These are phyloP conservation scores for Lathyrus sativus DNA, from an alignment of 306 rosid genomes.

Conservation along the genomic window DNA sequence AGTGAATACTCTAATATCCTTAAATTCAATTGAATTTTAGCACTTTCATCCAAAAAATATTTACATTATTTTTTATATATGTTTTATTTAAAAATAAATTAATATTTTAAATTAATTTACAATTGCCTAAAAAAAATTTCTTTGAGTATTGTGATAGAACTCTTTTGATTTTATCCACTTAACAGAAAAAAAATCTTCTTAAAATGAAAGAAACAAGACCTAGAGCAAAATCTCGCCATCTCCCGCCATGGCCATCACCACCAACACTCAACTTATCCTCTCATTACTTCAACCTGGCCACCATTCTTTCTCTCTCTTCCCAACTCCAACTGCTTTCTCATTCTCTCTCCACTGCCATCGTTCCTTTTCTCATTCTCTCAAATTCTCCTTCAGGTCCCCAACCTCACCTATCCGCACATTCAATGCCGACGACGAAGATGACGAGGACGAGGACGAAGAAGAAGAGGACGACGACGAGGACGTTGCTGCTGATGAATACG, in stretches of 20 bases:
- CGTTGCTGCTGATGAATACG: slow-evolving; percentile 78
- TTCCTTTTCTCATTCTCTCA: slow-evolving; percentile 40
- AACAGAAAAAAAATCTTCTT: background rate
- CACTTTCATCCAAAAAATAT: no score
- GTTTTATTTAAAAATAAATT: no score
- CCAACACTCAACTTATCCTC: slow-evolving; percentile 47
- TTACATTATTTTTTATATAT: no score
- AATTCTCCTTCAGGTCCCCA: slow-evolving; percentile 49
- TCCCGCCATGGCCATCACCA: slow-evolving; percentile 89
- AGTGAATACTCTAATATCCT: no score
- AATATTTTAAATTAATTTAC: no score
- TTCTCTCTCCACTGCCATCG: slow-evolving; percentile 33
- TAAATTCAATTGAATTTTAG: no score
- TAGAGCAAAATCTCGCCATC: slow-evolving; percentile 28
- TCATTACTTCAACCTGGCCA: slow-evolving; percentile 35
- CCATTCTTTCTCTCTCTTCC: slow-evolving; percentile 34
- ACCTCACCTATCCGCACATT: slow-evolving; percentile 49
- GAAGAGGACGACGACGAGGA: slow-evolving; percentile 54
- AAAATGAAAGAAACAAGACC: background rate
- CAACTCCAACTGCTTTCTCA: slow-evolving; percentile 18
- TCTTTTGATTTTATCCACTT: slow-evolving; percentile 2
- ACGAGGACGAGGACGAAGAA: slow-evolving; percentile 51
- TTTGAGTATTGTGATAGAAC: background rate
- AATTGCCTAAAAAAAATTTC: no score
- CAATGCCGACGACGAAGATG: slow-evolving; percentile 57